Evolutionary conservation across 179 eudicot genomes (phyloP).

Genomic region (Spergularia azorica): DNA sequence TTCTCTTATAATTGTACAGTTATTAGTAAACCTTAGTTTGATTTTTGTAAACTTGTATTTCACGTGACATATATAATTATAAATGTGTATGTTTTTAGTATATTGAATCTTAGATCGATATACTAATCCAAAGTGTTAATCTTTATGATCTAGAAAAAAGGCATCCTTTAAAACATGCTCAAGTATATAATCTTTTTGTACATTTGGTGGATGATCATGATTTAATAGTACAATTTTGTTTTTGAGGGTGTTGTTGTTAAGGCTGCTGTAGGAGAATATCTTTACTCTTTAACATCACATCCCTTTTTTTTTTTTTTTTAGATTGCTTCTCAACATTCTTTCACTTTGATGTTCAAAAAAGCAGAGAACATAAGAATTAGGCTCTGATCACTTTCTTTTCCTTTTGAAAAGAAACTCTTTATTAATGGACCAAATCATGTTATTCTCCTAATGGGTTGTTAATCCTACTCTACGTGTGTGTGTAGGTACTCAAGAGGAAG

Average conservation of each 20-base stretch:
- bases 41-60: neutral
- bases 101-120: slow-evolving; percentile 19
- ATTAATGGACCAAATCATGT: slow-evolving; percentile 2
- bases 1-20: neutral
- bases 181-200: slow-evolving; percentile 32
- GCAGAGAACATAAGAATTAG: slow-evolving; percentile 19
- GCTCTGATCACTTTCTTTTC: neutral
- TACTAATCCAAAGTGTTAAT: slow-evolving; percentile 23
- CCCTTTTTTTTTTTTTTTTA: neutral
- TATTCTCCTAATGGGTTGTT: neutral
- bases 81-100: neutral
- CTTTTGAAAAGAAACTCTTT: slow-evolving; percentile 28
- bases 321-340: slow-evolving; percentile 37
- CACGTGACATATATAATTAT: neutral
- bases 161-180: slow-evolving; percentile 25
- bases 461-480: neutral
- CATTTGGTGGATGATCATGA: slow-evolving; percentile 18
- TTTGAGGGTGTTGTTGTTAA: neutral
- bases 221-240: slow-evolving; percentile 9
- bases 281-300: slow-evolving; percentile 31
- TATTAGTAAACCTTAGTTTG: neutral
- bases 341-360: slow-evolving; percentile 34
- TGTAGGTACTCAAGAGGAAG: slow-evolving; percentile 72
- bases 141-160: slow-evolving; percentile 38
- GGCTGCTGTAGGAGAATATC: slow-evolving; percentile 39